Percentiles rank a stretch among this genome's conserved stretches.
Conservation (phyloP, 192 early-diverging fungal genomes). For the Umbelopsis vinacea region DNA sequence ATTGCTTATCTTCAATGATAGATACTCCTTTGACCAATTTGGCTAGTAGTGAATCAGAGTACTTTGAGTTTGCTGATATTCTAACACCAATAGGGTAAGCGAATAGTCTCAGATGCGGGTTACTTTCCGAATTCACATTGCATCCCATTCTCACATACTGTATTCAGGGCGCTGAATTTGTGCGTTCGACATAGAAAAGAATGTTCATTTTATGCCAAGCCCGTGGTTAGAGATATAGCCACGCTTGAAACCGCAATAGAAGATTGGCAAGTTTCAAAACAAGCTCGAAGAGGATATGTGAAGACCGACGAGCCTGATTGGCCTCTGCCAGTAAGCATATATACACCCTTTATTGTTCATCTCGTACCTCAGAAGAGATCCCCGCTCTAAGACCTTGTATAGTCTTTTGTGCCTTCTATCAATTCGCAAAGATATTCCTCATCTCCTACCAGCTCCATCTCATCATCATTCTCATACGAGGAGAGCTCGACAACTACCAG, state of each 20-base stretch:
- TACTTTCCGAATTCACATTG: neutral
- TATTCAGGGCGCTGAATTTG: slow-evolving; percentile 63
- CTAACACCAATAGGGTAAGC: slow-evolving; percentile 71
- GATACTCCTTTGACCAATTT: slow-evolving; percentile 63
- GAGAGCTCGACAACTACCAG: slow-evolving; percentile 1
- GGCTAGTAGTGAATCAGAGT: slow-evolving; percentile 49
- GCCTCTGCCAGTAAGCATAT: neutral
- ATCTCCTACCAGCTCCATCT: slow-evolving; percentile 4
- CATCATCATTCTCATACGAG: slow-evolving; percentile 1
- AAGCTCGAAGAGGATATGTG: neutral
- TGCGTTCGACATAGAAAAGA: slow-evolving; percentile 71
- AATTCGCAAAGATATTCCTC: neutral
- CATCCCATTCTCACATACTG: neutral
- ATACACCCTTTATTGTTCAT: neutral
- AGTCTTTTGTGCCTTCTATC: neutral
- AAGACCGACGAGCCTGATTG: neutral
- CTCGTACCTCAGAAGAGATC: no score
- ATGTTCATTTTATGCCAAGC: slow-evolving; percentile 72
- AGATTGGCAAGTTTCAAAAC: slow-evolving; percentile 6
- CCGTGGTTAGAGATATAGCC: slow-evolving; percentile 57
- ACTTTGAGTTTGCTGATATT: slow-evolving; percentile 69
- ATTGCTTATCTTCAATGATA: slow-evolving; percentile 39
- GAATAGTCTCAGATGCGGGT: neutral
- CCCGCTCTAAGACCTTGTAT: neutral
- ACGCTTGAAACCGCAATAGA: slow-evolving; percentile 25